Evolutionary conservation across 2,329 filamentous ascomycete species (phyloP), one percentile per base, ranked within the genome.

Genomic region (Pseudocercospora cruenta): DNA sequence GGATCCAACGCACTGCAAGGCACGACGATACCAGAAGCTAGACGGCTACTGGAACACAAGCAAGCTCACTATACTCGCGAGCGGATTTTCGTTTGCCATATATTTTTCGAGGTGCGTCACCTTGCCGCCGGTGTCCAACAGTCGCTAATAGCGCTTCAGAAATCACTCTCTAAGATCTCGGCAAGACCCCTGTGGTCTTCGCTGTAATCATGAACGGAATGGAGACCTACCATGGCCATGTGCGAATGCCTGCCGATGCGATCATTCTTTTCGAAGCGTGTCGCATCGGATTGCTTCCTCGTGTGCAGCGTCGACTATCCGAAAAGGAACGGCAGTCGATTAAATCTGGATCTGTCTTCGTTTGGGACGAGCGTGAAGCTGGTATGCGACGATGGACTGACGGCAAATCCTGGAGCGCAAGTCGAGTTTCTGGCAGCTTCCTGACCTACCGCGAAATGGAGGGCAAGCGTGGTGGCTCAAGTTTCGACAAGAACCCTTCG

Each of bases 251-350:
- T 45, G 90, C 89, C 75, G 95, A 99, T 81, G 95, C 95, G 73
- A 97, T 99, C 82, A 94, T 97, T 77, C 86, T 99, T n/a, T 98
- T 99, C 77, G 95, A 98, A 81, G 95, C 95, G 67, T 99, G 94
- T 80, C 87, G 94, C 70, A 85, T 97, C 54, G 95, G 95, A 62
- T 84, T 96, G 58, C 83, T 98, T 57, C 95, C 95, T 31, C 89
- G 95, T 71, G 95, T 99, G 5, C 95, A 98, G 82, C 87, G 95
- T 72, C 87, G 95, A 74, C 82, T 97, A 66, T 98, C 95, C 2
- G 95, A 99, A 80, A 98, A 98, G 82, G 95, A 99, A 82, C 88
- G 95, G 68, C 94, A 97, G 77, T 93, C 93, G 3, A 99, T 99
- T 78, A 90, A 93, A 76, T 97, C 94, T 0, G 95, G 95, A 51